Conservation (phyloP, 768 basidiomycete genomes). For the Leccinum longicurvipes region DNA sequence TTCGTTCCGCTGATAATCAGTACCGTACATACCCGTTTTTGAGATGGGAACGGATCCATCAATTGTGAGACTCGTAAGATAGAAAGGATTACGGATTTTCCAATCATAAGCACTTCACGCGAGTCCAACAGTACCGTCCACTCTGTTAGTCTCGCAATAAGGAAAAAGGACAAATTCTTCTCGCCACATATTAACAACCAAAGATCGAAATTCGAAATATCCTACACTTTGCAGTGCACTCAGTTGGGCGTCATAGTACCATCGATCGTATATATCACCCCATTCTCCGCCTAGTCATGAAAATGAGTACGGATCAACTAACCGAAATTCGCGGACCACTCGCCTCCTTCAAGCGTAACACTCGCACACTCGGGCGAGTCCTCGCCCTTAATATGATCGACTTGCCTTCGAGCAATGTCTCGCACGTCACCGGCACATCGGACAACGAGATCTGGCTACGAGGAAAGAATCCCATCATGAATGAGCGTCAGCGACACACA, state of each 20-base stretch:
- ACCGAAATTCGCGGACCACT: neutral
- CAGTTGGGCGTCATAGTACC: constrained; percentile 30
- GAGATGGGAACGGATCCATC: no score
- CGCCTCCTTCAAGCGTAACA: constrained; percentile 65
- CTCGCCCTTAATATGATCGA: constrained; percentile 51
- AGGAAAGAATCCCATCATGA: neutral
- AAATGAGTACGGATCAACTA: neutral
- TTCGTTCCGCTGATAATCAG: no score
- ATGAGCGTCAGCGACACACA: neutral
- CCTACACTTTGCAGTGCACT: neutral
- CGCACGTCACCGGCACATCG: constrained; percentile 37
- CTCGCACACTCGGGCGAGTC: constrained; percentile 53
- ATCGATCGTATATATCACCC: constrained; percentile 43
- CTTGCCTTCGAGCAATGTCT: constrained; percentile 58
- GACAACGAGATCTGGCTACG: constrained; percentile 48
- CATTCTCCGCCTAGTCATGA: constrained; percentile 39
- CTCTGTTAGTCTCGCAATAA: neutral
- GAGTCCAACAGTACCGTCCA: no score
- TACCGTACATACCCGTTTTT: no score
- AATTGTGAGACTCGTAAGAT: no score
- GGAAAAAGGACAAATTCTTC: neutral
- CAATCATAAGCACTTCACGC: no score
- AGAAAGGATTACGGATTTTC: no score
- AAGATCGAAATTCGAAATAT: neutral
- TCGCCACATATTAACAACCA: neutral